Evolutionary conservation across 164 flowering plant species (phyloP), one percentile per base, ranked within the genome.

Genomic region (Umbellularia californica): DNA sequence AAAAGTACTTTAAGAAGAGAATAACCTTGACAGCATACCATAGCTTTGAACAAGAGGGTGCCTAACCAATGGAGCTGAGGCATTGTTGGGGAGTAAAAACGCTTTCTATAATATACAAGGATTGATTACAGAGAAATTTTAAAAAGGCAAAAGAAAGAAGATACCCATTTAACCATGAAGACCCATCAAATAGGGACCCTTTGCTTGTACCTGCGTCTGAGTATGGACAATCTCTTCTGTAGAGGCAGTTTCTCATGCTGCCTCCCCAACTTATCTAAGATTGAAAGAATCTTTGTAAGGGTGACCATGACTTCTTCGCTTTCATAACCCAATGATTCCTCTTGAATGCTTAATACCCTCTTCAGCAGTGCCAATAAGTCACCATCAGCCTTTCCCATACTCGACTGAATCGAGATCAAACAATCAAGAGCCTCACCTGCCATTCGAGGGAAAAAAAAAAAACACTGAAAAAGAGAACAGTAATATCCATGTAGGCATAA

Each of bases 401-500:
- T 85, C 10, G 78, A 78, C 80, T 87, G 91, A 58, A 95, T 89
- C 20, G 93, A 87, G 22, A 88, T 87, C 83, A 95, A 77, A 81
- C 97, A 92, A 75, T 95, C 98, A 3, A 95, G 87, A 62, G 95
- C 97, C 82, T 95, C 98, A 20, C 97, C 98, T 95, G 87, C 60
- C 60, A 55, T 55, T 81, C 71, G 72, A 25, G 52, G 28, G 9
- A 20, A 19, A 22, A 69, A 28, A 33, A 67, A 5, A 67, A 22
- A 67, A 41, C 71, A n/a, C 11, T 13, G 60, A 55, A 55, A 55
- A 55, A 15, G 6, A 55, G 60, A 69, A 10, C n/a, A 9, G 70
- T 0, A 30, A n/a, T 11, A 35, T 20, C 41, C 51, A 41, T 35
- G n/a, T 68, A 67, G 7, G 24, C 23, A 60, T 19, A 60, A 23